Percentiles rank a stretch among this genome's conserved stretches.
These are phyloP conservation scores for Pelargonium cotyledonis DNA, from an alignment of 441 rosid species.

Conservation along the genomic window DNA sequence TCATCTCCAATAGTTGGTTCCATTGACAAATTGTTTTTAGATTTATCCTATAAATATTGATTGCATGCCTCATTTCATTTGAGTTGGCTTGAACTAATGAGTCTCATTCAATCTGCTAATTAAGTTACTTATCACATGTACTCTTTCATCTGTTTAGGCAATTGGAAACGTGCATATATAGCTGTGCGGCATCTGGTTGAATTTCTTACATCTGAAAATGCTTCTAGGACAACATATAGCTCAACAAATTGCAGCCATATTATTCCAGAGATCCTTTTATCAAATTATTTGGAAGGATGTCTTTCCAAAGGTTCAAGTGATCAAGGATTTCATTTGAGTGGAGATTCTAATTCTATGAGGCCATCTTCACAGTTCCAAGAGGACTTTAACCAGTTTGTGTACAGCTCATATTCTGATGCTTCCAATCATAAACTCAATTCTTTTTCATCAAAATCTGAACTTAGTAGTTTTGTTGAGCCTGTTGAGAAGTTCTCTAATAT, in stretches of 20 bases:
- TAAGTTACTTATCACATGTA: slow-evolving; percentile 31
- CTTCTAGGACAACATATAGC: slow-evolving; percentile 33
- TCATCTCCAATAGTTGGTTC: not conserved
- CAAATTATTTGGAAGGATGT: slow-evolving; percentile 66
- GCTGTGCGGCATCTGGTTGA: slow-evolving; percentile 78
- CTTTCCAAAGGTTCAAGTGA: slow-evolving; percentile 38
- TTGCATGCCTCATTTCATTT: slow-evolving; percentile 1
- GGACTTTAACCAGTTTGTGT: slow-evolving; percentile 29
- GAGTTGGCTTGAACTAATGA: slow-evolving; percentile 18
- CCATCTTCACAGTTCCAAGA: slow-evolving; percentile 42
- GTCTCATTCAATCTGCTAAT: slow-evolving; percentile 25
- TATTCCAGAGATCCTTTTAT: slow-evolving; percentile 59
- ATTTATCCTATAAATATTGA: not conserved
- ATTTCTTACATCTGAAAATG: slow-evolving; percentile 36
- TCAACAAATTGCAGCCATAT: slow-evolving; percentile 29
- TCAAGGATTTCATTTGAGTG: slow-evolving; percentile 60
- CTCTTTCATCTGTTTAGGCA: slow-evolving; percentile 60
- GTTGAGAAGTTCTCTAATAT: slow-evolving; percentile 47
- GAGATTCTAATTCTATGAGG: slow-evolving; percentile 36
- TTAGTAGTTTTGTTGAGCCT: slow-evolving; percentile 45
- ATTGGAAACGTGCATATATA: slow-evolving; percentile 79
- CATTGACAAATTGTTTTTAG: not conserved
- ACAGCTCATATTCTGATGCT: slow-evolving; percentile 32
- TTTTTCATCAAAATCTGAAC: slow-evolving; percentile 45
- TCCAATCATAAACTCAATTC: slow-evolving; percentile 32